A percentile compares a stretch with the other conserved stretches of the same genome.
phyloP scores from a whole-genome alignment of 2,329 filamentous ascomycete species.

The Emergomyces africanus region DNA sequence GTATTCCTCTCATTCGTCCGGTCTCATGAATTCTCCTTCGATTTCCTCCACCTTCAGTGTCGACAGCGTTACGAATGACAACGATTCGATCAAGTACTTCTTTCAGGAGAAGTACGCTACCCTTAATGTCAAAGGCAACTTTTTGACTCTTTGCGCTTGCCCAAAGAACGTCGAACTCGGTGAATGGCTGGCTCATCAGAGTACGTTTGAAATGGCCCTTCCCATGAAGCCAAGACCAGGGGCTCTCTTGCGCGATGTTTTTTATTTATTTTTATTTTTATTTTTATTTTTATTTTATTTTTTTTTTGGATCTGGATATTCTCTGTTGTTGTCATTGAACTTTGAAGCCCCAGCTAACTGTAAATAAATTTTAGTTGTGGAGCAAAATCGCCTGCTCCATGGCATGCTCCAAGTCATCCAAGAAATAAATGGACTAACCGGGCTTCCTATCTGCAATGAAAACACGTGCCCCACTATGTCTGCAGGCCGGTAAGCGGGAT shows the following conservation, averaged over 20 bases:
- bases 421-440: conserved; percentile 65
- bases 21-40: conserved; percentile 28
- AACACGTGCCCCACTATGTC: conserved; percentile 84
- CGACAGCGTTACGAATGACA: conserved; percentile 26
- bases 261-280: too few relatives aligned
- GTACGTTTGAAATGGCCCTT: too few relatives aligned
- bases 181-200: conserved; percentile 93
- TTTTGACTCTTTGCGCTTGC: conserved; percentile 86
- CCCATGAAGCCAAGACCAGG: too few relatives aligned
- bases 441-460: conserved; percentile 68
- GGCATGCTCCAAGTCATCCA: conserved; percentile 83
- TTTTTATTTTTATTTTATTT: too few relatives aligned
- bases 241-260: too few relatives aligned
- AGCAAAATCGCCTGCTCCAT: conserved; percentile 80
- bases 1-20: conserved; percentile 12
- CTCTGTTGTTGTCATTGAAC: background rate
- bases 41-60: conserved; percentile 24
- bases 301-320: too few relatives aligned
- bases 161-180: conserved; percentile 88
- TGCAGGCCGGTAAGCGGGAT: conserved; percentile 64
- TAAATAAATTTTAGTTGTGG: conserved; percentile 51
- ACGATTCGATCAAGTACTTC: conserved; percentile 37
- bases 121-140: conserved; percentile 93
- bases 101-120: conserved; percentile 48
- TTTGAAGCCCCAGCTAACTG: background rate